Evolutionary conservation across 2,329 filamentous ascomycete genomes (phyloP), one percentile per base, ranked within the genome.

Genomic region (Trichoderma simmonsii): DNA sequence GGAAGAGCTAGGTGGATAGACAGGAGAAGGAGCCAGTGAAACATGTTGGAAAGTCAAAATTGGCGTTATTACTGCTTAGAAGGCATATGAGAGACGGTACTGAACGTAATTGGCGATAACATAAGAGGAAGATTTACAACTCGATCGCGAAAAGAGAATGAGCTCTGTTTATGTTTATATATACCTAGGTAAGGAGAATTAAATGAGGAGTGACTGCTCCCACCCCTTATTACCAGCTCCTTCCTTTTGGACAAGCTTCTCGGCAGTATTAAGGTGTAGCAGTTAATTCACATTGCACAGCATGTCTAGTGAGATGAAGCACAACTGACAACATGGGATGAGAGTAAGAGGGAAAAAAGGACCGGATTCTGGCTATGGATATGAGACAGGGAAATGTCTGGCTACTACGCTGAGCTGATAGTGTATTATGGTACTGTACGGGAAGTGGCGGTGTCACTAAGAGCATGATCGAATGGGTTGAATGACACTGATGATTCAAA

Each of bases 271-370:
- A 26, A 48, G 56, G 34, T 18, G 65, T 60, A 51, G 34, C 66
- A 28, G 30, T 70, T 57, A 21, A 62, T 70, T 69, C 24, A 70
- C 57, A 57, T 68, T 18, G 9, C 57, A 70, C 69, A 39, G 60
- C 69, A 70, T 61, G 18, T n/a, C 21, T 57, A 43, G 61, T 64
- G 69, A 26, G 21, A 71, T 65, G 69, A 59, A 71, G 48, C 32
- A 59, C 69, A 65, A 57, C 34, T 61, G 32, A 34, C 5, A 60
- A 43, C 39, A 36, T 30, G 43, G 15, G 18, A 26, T 56, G 26
- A 57, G 24, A 7, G 18, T 15, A 30, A 6, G 14, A 8, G 59
- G 32, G 32, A 9, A 32, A 66, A 54, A 65, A 59, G 39, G 9
- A 26, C 26, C 11, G 30, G 57, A 36, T 24, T 28, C 5, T 21